Evolutionary conservation across 176 grass and related monocot genomes (phyloP).

Genomic region (Rhipidocladum racemiflorum): DNA sequence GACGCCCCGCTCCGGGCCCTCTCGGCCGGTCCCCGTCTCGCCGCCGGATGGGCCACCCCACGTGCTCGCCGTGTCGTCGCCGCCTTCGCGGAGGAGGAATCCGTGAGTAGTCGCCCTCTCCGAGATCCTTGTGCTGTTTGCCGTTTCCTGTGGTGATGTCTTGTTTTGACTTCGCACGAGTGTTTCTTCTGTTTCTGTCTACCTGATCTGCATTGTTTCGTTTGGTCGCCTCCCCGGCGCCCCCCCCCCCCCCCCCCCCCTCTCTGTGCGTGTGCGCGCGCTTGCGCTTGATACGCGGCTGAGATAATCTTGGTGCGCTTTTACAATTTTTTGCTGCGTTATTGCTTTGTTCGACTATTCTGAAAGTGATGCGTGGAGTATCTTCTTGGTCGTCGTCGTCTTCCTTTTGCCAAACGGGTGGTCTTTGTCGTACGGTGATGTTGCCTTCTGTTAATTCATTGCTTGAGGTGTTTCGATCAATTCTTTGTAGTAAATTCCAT

Average conservation of each 20-base stretch:
- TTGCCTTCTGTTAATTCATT: background rate
- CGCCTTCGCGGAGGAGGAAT: constrained; percentile 41
- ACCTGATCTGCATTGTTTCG: constrained; percentile 1
- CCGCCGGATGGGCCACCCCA: background rate
- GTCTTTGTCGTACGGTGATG: background rate
- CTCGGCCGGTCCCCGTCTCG: background rate
- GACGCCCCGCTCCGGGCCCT: constrained; percentile 10
- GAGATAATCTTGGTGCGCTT: background rate
- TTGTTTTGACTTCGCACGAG: background rate
- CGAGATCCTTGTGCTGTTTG: constrained; percentile 10
- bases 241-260: too few relatives aligned
- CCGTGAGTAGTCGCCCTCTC: constrained; percentile 22
- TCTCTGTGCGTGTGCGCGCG: too few relatives aligned
- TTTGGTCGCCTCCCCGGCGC: background rate
- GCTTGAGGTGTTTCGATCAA: background rate
- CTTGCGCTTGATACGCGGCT: background rate
- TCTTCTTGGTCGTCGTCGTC: background rate
- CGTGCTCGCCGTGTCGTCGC: constrained; percentile 35
- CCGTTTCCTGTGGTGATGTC: background rate
- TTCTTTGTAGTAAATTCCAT: background rate
- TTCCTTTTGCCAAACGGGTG: background rate
- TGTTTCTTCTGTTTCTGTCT: background rate
- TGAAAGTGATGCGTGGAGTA: background rate
- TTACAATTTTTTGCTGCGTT: too few relatives aligned
- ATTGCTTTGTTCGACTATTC: background rate